Conservation (phyloP, 2,329 filamentous ascomycete genomes). For the Dactylella cylindrospora region DNA sequence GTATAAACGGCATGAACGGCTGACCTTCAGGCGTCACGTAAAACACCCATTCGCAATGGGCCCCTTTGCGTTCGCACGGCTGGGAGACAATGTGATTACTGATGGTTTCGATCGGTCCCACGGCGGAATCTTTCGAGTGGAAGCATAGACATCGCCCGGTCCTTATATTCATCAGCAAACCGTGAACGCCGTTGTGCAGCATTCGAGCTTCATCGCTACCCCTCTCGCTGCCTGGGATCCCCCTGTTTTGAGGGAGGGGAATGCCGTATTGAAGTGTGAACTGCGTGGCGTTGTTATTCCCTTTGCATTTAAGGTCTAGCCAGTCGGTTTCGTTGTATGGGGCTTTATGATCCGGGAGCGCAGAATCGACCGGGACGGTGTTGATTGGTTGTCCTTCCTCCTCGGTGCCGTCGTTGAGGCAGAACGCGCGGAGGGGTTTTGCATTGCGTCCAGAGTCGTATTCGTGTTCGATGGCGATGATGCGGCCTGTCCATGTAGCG, state of each 20-base stretch:
- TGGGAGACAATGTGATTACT: constrained; percentile 3
- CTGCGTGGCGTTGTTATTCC: background rate
- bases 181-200: constrained; percentile 15
- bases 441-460: constrained; percentile 5
- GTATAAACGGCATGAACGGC: constrained; percentile 21
- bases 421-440: constrained; percentile 3
- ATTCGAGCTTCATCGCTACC: background rate
- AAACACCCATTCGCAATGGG: constrained; percentile 16
- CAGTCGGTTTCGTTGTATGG: constrained; percentile 5
- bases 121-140: background rate
- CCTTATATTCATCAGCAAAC: constrained; percentile 11
- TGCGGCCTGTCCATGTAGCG: constrained; percentile 15
- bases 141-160: constrained; percentile 16
- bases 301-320: constrained; percentile 9
- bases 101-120: constrained; percentile 5
- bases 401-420: constrained; percentile 14
- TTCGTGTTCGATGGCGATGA: constrained; percentile 23
- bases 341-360: constrained; percentile 4
- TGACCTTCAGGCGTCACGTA: constrained; percentile 9
- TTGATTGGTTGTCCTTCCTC: constrained; percentile 2
- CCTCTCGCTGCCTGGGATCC: constrained; percentile 16
- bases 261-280: too few relatives aligned
- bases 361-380: background rate
- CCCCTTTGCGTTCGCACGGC: constrained; percentile 13
- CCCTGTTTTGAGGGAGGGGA: too few relatives aligned